A percentile compares a stretch with the other conserved stretches of the same genome.
Evolutionary conservation across 495 filamentous ascomycete genomes (phyloP).

Genomic region (Penicillium chermesinum): DNA sequence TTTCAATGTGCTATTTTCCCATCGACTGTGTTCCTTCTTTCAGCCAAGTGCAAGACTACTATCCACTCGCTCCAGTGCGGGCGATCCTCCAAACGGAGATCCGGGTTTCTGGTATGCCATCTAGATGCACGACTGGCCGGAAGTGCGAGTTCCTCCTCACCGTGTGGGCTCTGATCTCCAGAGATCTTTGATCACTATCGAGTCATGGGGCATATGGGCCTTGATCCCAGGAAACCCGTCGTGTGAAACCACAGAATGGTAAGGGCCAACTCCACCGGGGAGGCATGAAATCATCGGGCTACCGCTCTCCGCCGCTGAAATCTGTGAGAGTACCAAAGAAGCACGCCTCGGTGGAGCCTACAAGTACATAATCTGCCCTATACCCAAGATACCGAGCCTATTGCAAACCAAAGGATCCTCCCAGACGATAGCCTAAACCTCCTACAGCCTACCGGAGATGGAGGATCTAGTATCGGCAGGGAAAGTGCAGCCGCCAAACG

Average conservation of each 20-base stretch:
- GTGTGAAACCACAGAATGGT: slow-evolving; percentile 4
- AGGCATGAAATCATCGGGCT: slow-evolving; percentile 3
- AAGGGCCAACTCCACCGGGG: not conserved
- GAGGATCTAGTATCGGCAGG: slow-evolving; percentile 14
- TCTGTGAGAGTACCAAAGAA: slow-evolving; percentile 4
- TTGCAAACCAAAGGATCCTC: not conserved
- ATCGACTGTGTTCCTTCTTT: not conserved
- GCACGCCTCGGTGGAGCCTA: slow-evolving; percentile 7
- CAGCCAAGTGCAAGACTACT: not conserved
- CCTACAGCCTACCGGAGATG: not conserved
- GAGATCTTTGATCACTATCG: not conserved
- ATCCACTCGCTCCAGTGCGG: not conserved
- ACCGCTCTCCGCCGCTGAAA: slow-evolving; percentile 3
- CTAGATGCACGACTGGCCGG: too few relatives aligned
- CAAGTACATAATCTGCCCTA: not conserved
- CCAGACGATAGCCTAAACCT: slow-evolving; percentile 2
- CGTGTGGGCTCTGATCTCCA: not conserved
- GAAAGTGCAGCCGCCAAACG: slow-evolving; percentile 9
- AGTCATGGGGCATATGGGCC: not conserved
- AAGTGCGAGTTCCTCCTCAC: not conserved
- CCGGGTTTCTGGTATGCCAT: too few relatives aligned
- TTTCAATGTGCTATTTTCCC: not conserved
- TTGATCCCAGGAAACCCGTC: not conserved
- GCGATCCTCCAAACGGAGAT: not conserved
- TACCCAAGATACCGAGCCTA: not conserved